Conservation (phyloP, 805 yeast species). For the Lachancea mirantina region DNA sequence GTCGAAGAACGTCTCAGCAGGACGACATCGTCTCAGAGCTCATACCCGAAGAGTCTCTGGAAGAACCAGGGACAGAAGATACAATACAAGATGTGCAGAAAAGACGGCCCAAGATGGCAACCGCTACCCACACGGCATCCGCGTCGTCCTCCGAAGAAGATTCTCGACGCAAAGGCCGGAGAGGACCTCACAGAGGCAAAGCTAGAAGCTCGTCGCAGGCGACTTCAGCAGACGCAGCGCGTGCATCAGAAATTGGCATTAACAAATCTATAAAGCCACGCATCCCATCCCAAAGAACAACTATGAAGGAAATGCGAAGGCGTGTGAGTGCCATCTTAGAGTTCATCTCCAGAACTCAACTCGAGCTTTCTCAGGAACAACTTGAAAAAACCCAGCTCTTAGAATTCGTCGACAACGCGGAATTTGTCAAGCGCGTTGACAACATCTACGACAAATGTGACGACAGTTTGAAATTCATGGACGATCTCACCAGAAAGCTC, state of each 20-base stretch:
- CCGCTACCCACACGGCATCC: slow-evolving; percentile 5
- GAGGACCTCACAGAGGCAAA: slow-evolving; percentile 5
- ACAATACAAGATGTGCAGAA: slow-evolving; percentile 1
- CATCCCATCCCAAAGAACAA: slow-evolving; percentile 66
- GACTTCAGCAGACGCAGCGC: slow-evolving; percentile 1
- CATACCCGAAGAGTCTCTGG: neutral
- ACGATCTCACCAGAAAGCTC: slow-evolving; percentile 61
- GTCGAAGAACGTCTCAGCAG: slow-evolving; percentile 32
- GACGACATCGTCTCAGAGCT: slow-evolving; percentile 4
- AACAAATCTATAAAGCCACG: slow-evolving; percentile 79
- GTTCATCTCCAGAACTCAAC: slow-evolving; percentile 80
- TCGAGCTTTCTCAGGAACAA: slow-evolving; percentile 72
- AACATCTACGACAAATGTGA: slow-evolving; percentile 44
- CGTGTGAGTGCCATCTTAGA: slow-evolving; percentile 87
- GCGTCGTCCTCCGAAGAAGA: slow-evolving; percentile 7
- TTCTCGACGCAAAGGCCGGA: slow-evolving; percentile 4
- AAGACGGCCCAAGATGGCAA: slow-evolving; percentile 3
- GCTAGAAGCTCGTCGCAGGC: slow-evolving; percentile 3
- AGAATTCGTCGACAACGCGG: slow-evolving; percentile 39
- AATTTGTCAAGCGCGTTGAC: slow-evolving; percentile 34
- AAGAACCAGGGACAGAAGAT: too few relatives aligned
- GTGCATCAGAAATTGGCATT: slow-evolving; percentile 37
- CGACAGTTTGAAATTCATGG: slow-evolving; percentile 60
- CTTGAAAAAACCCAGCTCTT: slow-evolving; percentile 46
- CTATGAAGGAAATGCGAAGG: slow-evolving; percentile 77